Conservation (phyloP, 2,329 filamentous ascomycete genomes). For the Pseudopithomyces chartarum region DNA sequence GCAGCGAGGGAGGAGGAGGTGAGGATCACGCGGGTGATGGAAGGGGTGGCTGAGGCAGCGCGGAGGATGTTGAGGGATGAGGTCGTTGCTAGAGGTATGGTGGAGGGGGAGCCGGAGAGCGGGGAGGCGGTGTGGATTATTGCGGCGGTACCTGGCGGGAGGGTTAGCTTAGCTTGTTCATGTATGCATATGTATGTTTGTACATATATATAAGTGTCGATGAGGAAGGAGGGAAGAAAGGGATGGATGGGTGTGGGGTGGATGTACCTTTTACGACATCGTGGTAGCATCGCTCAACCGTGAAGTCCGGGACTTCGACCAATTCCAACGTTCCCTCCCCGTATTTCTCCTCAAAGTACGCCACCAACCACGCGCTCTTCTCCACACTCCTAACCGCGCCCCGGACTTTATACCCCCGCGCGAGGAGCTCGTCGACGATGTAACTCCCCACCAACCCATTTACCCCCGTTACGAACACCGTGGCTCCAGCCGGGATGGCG, state of each 20-base stretch:
- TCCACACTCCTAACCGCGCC: slow-evolving; percentile 37
- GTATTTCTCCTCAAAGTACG: slow-evolving; percentile 34
- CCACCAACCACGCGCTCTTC: slow-evolving; percentile 36
- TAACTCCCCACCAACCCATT: slow-evolving; percentile 44
- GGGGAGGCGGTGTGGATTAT: slow-evolving; percentile 55
- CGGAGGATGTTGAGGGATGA: slow-evolving; percentile 48
- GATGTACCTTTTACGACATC: slow-evolving; percentile 32
- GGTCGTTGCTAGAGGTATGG: slow-evolving; percentile 48
- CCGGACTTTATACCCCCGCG: slow-evolving; percentile 40
- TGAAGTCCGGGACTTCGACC: slow-evolving; percentile 36
- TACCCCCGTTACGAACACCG: slow-evolving; percentile 42
- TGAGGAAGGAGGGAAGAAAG: neutral
- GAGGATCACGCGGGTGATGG: slow-evolving; percentile 51
- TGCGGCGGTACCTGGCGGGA: slow-evolving; percentile 37
- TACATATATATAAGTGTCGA: neutral
- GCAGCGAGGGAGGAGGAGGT: slow-evolving; percentile 50
- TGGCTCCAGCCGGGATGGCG: slow-evolving; percentile 27
- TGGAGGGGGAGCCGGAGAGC: slow-evolving; percentile 45
- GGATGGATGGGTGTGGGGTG: neutral
- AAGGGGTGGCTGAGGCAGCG: slow-evolving; percentile 48
- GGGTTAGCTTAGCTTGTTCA: neutral
- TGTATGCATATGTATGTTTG: neutral
- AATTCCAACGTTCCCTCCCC: slow-evolving; percentile 28
- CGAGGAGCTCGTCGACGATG: slow-evolving; percentile 36
- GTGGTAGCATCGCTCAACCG: slow-evolving; percentile 29